phyloP scores from a whole-genome alignment of 805 yeast genomes.

The Candida coquimbonensis region DNA sequence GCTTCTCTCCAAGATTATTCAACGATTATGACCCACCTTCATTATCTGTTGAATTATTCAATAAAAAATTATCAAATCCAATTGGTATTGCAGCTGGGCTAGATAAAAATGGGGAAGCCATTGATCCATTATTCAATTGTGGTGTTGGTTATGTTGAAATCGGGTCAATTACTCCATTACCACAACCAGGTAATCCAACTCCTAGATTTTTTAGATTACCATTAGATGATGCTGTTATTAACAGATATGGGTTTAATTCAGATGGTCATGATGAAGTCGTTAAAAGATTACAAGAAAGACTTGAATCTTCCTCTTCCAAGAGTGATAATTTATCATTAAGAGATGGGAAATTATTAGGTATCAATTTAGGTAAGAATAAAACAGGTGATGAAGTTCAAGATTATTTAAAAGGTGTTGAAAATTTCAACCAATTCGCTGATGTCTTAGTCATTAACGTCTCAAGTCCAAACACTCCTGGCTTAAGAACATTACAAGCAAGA shows the following conservation, averaged over 20 bases:
- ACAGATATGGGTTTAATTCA: slow-evolving; percentile 93
- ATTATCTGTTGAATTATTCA: slow-evolving; percentile 59
- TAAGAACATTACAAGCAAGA: slow-evolving; percentile 79
- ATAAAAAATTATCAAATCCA: slow-evolving; percentile 60
- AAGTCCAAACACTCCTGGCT: slow-evolving; percentile 94
- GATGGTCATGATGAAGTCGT: slow-evolving; percentile 75
- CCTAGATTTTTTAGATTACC: slow-evolving; percentile 88
- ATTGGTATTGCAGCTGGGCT: slow-evolving; percentile 94
- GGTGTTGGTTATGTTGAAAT: slow-evolving; percentile 91
- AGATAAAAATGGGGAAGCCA: slow-evolving; percentile 89
- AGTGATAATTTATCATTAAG: slow-evolving; percentile 41
- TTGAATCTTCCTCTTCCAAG: slow-evolving; percentile 27
- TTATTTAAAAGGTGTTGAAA: slow-evolving; percentile 75
- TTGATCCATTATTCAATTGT: slow-evolving; percentile 66
- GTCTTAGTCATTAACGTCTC: slow-evolving; percentile 87
- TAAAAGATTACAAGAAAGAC: slow-evolving; percentile 59
- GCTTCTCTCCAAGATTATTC: slow-evolving; percentile 55
- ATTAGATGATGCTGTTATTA: slow-evolving; percentile 83
- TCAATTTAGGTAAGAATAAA: slow-evolving; percentile 90
- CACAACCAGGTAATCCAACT: slow-evolving; percentile 92
- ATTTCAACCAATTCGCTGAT: slow-evolving; percentile 81
- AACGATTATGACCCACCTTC: slow-evolving; percentile 45
- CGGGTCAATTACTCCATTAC: slow-evolving; percentile 87
- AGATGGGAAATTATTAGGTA: slow-evolving; percentile 60
- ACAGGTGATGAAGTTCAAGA: slow-evolving; percentile 85